These are phyloP conservation scores for Lyophyllum semitale DNA, from an alignment of 768 basidiomycete genomes.

Conservation along the genomic window DNA sequence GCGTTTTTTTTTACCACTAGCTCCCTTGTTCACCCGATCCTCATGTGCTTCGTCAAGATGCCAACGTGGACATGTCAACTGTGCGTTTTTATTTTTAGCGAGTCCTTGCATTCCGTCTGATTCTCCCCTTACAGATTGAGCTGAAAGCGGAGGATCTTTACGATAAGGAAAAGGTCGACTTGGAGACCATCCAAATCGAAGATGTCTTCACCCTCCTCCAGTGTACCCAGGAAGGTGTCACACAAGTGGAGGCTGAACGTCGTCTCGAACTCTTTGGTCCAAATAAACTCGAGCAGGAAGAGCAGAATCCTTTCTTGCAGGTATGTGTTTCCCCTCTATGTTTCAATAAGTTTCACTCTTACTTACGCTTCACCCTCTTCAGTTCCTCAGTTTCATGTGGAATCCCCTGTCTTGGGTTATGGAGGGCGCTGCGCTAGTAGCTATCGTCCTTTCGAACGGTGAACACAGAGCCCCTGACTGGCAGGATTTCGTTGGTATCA, in stretches of 20 bases:
- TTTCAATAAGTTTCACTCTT: slow-evolving; percentile 1
- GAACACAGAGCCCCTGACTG: slow-evolving; percentile 86
- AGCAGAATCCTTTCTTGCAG: slow-evolving; percentile 90
- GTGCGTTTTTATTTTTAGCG: slow-evolving; percentile 36
- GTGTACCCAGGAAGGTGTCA: slow-evolving; percentile 82
- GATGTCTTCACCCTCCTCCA: slow-evolving; percentile 97
- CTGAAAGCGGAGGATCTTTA: slow-evolving; percentile 92
- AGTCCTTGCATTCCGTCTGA: background rate
- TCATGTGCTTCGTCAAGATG: slow-evolving; percentile 50
- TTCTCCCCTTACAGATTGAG: slow-evolving; percentile 57
- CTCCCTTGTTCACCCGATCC: slow-evolving; percentile 13
- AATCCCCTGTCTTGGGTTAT: slow-evolving; percentile 99
- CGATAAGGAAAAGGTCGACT: slow-evolving; percentile 98
- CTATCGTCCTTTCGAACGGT: slow-evolving; percentile 96
- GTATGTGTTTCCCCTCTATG: slow-evolving; percentile 33
- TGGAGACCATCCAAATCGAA: slow-evolving; percentile 94
- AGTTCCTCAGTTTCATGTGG: slow-evolving; percentile 99
- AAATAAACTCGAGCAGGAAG: slow-evolving; percentile 90
- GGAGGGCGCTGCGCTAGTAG: slow-evolving; percentile 94
- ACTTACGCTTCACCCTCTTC: background rate
- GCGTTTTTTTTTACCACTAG: slow-evolving; percentile 30
- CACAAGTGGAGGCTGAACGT: slow-evolving; percentile 69
- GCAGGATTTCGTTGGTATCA: slow-evolving; percentile 97
- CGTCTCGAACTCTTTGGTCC: slow-evolving; percentile 94
- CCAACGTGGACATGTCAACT: slow-evolving; percentile 84